These are phyloP conservation scores for Meredithiella fracta DNA, from an alignment of 2,329 filamentous ascomycete genomes.

Conservation along the genomic window DNA sequence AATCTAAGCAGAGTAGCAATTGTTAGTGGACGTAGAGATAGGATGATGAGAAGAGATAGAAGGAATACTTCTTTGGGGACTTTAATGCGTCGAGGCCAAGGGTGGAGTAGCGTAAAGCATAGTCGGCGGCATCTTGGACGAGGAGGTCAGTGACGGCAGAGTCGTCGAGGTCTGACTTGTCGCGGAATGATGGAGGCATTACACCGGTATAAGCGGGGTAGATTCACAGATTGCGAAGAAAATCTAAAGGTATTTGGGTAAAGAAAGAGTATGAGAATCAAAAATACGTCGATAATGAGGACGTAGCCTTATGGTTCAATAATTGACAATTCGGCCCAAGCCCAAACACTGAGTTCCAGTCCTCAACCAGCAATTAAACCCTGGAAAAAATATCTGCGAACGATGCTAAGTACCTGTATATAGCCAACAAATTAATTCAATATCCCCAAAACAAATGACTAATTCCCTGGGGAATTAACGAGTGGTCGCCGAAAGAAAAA, in stretches of 20 bases:
- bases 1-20: slow-evolving; percentile 3
- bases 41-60: neutral
- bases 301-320: too few species aligned
- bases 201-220: neutral
- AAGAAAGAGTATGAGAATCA: neutral
- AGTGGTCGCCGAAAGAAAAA: too few species aligned
- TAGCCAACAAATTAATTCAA: too few species aligned
- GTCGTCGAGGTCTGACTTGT: slow-evolving; percentile 39
- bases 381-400: too few species aligned
- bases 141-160: slow-evolving; percentile 70
- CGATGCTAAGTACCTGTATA: too few species aligned
- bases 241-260: neutral
- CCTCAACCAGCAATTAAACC: too few species aligned
- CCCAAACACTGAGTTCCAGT: too few species aligned
- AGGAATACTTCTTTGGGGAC: slow-evolving; percentile 29
- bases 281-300: too few species aligned
- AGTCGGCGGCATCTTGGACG: slow-evolving; percentile 60
- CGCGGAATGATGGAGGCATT: slow-evolving; percentile 18
- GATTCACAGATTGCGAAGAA: neutral
- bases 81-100: slow-evolving; percentile 54
- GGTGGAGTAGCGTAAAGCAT: slow-evolving; percentile 55
- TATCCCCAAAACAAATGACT: too few species aligned
- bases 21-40: slow-evolving; percentile 14
- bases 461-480: too few species aligned
- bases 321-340: neutral